phyloP scores from a whole-genome alignment of 192 early-diverging fungal species.

The Podila horticola region DNA sequence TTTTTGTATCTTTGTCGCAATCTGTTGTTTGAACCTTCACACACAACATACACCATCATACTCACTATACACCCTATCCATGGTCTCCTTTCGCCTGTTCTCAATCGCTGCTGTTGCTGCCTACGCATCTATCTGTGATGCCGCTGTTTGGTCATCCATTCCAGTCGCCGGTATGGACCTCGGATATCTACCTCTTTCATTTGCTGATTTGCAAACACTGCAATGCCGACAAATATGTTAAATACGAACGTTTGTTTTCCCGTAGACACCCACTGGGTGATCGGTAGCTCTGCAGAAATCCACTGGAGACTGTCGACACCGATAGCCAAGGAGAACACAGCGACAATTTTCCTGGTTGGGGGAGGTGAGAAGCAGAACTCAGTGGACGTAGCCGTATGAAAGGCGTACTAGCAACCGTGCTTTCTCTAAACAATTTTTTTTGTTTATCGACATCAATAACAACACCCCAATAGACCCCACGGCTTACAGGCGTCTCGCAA shows the following conservation, averaged over 20 bases:
- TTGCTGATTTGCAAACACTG: not conserved
- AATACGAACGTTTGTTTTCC: not conserved
- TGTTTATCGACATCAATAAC: not conserved
- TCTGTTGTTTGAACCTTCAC: not conserved
- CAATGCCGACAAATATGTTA: not conserved
- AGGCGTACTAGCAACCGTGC: not conserved
- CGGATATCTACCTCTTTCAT: not conserved
- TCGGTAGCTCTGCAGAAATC: conserved; percentile 9
- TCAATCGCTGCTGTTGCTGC: conserved; percentile 9
- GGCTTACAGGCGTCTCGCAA: conserved; percentile 11
- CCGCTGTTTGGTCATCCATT: conserved; percentile 14
- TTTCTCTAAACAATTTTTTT: not conserved
- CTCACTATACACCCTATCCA: not conserved
- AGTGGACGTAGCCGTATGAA: too few relatives aligned
- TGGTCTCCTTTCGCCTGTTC: not conserved
- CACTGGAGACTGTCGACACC: conserved; percentile 14
- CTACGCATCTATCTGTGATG: conserved; percentile 9
- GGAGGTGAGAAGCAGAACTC: conserved; percentile 8
- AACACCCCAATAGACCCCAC: not conserved
- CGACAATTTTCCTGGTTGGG: conserved; percentile 21
- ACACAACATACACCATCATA: not conserved
- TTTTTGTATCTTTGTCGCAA: not conserved
- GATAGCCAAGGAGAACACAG: not conserved
- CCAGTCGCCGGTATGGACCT: conserved; percentile 17
- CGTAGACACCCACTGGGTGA: conserved; percentile 18